Conservation (phyloP, 306 rosid species). For the Cucurbita pepo region DNA sequence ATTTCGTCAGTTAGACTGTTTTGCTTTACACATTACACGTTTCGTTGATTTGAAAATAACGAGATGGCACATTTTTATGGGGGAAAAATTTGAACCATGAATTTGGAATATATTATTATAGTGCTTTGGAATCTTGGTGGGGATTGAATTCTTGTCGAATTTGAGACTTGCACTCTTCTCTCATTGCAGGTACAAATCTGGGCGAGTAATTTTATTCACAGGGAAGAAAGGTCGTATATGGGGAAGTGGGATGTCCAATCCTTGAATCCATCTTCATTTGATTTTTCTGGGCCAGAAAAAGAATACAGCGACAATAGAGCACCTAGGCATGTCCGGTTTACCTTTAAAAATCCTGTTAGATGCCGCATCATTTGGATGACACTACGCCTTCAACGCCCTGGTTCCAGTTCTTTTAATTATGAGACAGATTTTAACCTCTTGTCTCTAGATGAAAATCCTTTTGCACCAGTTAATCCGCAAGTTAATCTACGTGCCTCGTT, state of each 20-base stretch:
- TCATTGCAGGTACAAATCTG: constrained; percentile 78
- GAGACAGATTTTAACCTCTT: constrained; percentile 53
- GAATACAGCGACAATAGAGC: constrained; percentile 30
- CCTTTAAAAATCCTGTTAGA: constrained; percentile 62
- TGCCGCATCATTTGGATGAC: constrained; percentile 93
- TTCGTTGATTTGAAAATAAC: background rate
- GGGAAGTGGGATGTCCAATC: constrained; percentile 98
- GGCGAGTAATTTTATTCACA: constrained; percentile 86
- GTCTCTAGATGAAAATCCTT: constrained; percentile 84
- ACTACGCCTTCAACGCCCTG: constrained; percentile 62
- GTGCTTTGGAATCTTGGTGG: background rate
- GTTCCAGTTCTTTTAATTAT: constrained; percentile 63
- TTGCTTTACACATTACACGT: background rate
- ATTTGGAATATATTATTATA: background rate
- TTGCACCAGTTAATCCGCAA: constrained; percentile 24
- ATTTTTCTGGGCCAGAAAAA: constrained; percentile 56
- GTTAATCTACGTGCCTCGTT: constrained; percentile 62
- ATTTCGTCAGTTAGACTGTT: background rate
- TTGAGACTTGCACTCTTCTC: constrained; percentile 3
- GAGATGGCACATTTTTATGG: background rate
- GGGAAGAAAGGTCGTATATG: constrained; percentile 77
- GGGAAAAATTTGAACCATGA: background rate
- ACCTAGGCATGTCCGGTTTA: constrained; percentile 71
- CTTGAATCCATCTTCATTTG: constrained; percentile 48
- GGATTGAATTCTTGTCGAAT: background rate